Conservation (phyloP, 148 eudicot genomes). For the Persicaria tinctoria region DNA sequence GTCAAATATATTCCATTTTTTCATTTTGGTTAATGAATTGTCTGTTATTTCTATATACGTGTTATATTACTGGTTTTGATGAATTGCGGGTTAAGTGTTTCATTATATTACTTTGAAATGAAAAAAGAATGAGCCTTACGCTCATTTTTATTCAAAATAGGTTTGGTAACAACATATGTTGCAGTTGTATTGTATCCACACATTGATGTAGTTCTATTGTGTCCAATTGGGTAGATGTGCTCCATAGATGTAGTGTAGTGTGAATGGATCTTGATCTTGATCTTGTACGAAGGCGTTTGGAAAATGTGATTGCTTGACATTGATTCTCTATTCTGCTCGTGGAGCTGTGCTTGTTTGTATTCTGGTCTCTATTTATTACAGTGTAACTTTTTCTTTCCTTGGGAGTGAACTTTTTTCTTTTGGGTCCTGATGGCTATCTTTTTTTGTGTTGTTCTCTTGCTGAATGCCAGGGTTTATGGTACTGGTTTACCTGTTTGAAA, state of each 20-base stretch:
- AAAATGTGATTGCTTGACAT: background rate
- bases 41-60: background rate
- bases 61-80: background rate
- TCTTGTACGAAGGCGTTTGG: slow-evolving; percentile 3
- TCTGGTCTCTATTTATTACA: background rate
- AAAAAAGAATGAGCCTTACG: background rate
- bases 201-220: background rate
- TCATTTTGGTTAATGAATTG: background rate
- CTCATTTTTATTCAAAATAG: background rate
- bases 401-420: background rate
- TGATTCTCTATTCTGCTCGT: slow-evolving; percentile 7
- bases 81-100: background rate
- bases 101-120: background rate
- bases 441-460: background rate
- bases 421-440: slow-evolving; percentile 6
- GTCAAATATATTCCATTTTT: background rate
- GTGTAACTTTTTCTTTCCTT: background rate
- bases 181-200: background rate
- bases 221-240: background rate
- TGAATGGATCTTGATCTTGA: background rate
- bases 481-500: slow-evolving; percentile 79
- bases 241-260: background rate
- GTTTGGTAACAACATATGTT: background rate
- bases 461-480: slow-evolving; percentile 75
- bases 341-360: background rate